These are phyloP conservation scores for Barnettozyma hawaiiensis DNA, from an alignment of 1,139 yeast genomes.

Conservation along the genomic window DNA sequence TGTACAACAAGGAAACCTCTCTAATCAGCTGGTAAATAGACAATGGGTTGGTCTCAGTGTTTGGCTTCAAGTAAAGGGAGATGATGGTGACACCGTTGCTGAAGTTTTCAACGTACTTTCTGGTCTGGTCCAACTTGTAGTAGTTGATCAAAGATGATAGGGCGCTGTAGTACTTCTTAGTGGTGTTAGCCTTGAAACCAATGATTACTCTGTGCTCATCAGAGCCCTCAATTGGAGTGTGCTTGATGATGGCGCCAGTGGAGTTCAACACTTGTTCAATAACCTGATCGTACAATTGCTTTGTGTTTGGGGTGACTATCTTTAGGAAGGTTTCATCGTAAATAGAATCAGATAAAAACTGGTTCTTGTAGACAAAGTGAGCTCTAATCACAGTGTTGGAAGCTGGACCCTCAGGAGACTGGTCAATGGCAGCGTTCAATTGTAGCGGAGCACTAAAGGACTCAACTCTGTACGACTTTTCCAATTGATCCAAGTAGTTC, in stretches of 20 bases:
- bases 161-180: conserved; percentile 86
- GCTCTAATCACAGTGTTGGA: conserved; percentile 57
- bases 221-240: conserved; percentile 72
- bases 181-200: conserved; percentile 80
- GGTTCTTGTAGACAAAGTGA: conserved; percentile 81
- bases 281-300: conserved; percentile 66
- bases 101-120: conserved; percentile 93
- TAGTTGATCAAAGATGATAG: conserved; percentile 83
- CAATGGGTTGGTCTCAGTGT: conserved; percentile 36
- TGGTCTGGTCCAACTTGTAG: conserved; percentile 77
- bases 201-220: conserved; percentile 82
- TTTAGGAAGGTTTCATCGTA: conserved; percentile 78
- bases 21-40: conserved; percentile 87
- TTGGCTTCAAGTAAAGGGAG: conserved; percentile 76
- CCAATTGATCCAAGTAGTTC: conserved; percentile 52
- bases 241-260: conserved; percentile 91
- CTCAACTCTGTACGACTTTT: conserved; percentile 61
- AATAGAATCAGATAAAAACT: conserved; percentile 57
- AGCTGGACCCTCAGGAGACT: conserved; percentile 21
- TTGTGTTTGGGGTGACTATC: conserved; percentile 77
- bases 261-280: conserved; percentile 63
- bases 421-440: conserved; percentile 35
- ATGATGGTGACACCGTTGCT: conserved; percentile 82
- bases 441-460: conserved; percentile 69
- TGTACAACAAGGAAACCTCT: conserved; percentile 88